A percentile compares a stretch with the other conserved stretches of the same genome.
These are phyloP conservation scores for Lecanicillium sp. DNA, from an alignment of 2,329 filamentous ascomycete species.

Conservation along the genomic window DNA sequence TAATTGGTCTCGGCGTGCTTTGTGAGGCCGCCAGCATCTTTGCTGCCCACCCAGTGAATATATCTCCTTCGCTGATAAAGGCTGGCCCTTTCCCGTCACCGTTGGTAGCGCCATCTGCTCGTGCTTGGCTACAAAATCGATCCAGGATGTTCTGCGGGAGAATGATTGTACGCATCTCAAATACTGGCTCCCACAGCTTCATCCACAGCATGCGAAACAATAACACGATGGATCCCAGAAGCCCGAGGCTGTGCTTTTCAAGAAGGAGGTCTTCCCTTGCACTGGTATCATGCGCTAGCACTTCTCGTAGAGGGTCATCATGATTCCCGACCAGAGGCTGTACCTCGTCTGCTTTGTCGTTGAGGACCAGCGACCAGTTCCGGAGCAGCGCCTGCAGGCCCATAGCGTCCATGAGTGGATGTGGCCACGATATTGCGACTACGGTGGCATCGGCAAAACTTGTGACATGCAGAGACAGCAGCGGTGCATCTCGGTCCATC, in stretches of 20 bases:
- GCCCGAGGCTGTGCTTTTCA: background rate
- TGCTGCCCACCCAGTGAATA: constrained; percentile 33
- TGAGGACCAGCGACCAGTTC: constrained; percentile 2
- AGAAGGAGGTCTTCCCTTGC: background rate
- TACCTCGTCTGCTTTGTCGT: constrained; percentile 16
- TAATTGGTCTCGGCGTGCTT: constrained; percentile 14
- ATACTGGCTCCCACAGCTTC: background rate
- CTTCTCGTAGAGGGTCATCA: background rate
- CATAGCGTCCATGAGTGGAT: constrained; percentile 2
- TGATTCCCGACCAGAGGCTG: constrained; percentile 17
- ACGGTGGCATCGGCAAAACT: constrained; percentile 1
- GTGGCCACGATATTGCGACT: constrained; percentile 1
- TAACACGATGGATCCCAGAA: background rate
- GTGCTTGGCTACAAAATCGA: constrained; percentile 21
- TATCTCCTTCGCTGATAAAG: constrained; percentile 38
- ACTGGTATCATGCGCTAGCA: constrained; percentile 5
- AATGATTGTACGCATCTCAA: constrained; percentile 29
- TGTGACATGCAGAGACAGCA: constrained; percentile 1
- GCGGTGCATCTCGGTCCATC: background rate
- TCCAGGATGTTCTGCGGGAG: constrained; percentile 24
- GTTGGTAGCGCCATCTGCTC: constrained; percentile 21
- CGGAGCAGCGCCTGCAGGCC: constrained; percentile 3
- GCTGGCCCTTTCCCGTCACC: constrained; percentile 13
- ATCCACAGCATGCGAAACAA: background rate
- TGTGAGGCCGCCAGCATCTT: constrained; percentile 14